These are phyloP conservation scores for Podospora conica DNA, from an alignment of 495 filamentous ascomycete genomes.

Conservation along the genomic window DNA sequence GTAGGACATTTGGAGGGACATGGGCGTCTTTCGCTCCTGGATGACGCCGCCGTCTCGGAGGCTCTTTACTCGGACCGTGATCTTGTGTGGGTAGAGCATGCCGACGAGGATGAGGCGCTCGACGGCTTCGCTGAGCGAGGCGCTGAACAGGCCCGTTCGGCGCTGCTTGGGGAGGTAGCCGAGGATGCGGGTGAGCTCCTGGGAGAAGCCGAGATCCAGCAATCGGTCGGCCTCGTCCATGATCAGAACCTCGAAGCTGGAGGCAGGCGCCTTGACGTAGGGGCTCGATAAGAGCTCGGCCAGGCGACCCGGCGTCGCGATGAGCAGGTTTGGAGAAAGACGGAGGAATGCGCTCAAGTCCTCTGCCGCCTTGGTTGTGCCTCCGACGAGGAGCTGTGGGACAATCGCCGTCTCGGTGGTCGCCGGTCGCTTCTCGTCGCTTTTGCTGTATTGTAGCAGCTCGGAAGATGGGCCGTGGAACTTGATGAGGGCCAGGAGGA, in stretches of 20 bases:
- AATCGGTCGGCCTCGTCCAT: conserved; percentile 92
- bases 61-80: conserved; percentile 79
- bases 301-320: conserved; percentile 84
- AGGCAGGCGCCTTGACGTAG: conserved; percentile 82
- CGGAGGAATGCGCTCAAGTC: conserved; percentile 78
- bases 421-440: conserved; percentile 47
- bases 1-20: conserved; percentile 85
- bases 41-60: conserved; percentile 53
- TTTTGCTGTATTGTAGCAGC: conserved; percentile 42
- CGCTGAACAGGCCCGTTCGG: conserved; percentile 89
- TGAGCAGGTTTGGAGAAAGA: conserved; percentile 74
- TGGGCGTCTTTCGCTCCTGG: conserved; percentile 84
- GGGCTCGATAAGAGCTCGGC: conserved; percentile 84
- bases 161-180: conserved; percentile 84
- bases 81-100: conserved; percentile 86
- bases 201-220: conserved; percentile 91
- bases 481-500: conserved; percentile 67
- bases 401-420: conserved; percentile 54
- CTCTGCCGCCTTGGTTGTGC: conserved; percentile 72
- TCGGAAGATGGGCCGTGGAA: conserved; percentile 78
- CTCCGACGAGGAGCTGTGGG: conserved; percentile 83
- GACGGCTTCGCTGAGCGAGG: conserved; percentile 83
- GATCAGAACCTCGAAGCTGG: conserved; percentile 83
- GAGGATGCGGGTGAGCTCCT: conserved; percentile 80
- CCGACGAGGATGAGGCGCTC: conserved; percentile 89